Base-by-base conservation (phyloP, 2,329 filamentous ascomycete genomes). In the Aureobasidium sp. region DNA sequence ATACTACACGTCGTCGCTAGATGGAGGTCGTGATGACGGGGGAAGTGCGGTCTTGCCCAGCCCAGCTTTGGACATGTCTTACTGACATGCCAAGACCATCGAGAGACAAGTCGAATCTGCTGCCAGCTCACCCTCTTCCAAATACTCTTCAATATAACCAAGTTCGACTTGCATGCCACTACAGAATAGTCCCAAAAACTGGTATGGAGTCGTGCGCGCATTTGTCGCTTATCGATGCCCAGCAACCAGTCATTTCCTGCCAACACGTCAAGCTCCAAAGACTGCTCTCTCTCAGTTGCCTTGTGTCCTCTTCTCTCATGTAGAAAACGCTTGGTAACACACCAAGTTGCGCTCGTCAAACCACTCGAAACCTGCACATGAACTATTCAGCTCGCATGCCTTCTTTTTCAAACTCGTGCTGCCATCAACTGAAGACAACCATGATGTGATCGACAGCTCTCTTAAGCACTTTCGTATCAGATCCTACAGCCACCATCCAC, bases 1-100 rank as follows among this genome's bases (percentile, higher is more conserved):
- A 59, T 59, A 59, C 53, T 50, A 59, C 25, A 41, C 44, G 45
- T 50, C 44, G 45, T 50, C 44, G 45, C 29, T 30, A 16, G 27
- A 49, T 44, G 34, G 39, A 49, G 45, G 54, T 58, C 42, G 54
- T 48, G 53, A 57, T 44, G 53, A 57, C 41, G 53, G 53, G 39
- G 53, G 39, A 50, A 45, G 39, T 36, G 41, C 53, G 25, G 51
- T 55, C 51, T 44, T 55, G 50, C 34, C 29, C 51, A 30, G 51
- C 25, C 37, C 39, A 55, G 51, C 51, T 53, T 44, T 44, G 27
- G 27, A 48, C 27, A 48, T 8, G 41, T 21, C n/a, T 21, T n/a
- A 21, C 16, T 32, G 45, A 21, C 5, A 25, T 48, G 47, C 47
- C 47, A 50, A 50, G 47, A 34, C 47, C 21, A 8, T 48, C n/a